A percentile compares a stretch with the other conserved stretches of the same genome.
Evolutionary conservation across 2,329 filamentous ascomycete species (phyloP).

Genomic region (Orbilia blumenaviensis): DNA sequence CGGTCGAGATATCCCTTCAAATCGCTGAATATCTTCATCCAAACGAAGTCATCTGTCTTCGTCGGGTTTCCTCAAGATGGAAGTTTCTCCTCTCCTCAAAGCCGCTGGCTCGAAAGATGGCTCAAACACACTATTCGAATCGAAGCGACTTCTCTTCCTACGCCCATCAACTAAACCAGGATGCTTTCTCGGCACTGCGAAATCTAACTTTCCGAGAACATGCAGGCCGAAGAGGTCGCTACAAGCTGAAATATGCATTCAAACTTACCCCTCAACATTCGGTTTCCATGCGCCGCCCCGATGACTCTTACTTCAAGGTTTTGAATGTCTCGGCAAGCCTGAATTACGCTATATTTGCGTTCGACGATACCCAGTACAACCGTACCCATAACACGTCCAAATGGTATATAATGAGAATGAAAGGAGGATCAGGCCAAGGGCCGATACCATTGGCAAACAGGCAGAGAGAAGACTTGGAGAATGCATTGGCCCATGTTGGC

Average conservation of each 20-base stretch:
- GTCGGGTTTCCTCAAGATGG: slow-evolving; percentile 40
- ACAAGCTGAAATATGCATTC: background rate
- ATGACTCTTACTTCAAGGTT: background rate
- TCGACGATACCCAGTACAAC: background rate
- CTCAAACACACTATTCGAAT: slow-evolving; percentile 3
- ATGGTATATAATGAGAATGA: background rate
- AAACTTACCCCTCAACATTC: background rate
- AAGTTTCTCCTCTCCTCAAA: slow-evolving; percentile 23
- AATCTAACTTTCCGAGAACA: slow-evolving; percentile 36
- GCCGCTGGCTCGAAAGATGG: background rate
- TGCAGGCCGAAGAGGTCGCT: slow-evolving; percentile 11
- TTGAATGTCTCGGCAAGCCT: background rate
- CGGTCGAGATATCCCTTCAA: slow-evolving; percentile 23
- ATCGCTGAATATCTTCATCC: slow-evolving; percentile 32
- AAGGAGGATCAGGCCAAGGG: background rate
- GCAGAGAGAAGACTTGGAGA: slow-evolving; percentile 8
- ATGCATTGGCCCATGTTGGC: background rate
- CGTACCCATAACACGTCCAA: background rate
- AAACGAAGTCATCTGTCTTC: slow-evolving; percentile 16
- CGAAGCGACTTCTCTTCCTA: slow-evolving; percentile 26
- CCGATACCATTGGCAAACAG: slow-evolving; percentile 3
- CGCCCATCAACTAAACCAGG: background rate
- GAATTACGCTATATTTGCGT: slow-evolving; percentile 4
- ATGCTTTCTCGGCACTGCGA: slow-evolving; percentile 21
- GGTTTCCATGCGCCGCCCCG: no score